phyloP scores from a whole-genome alignment of 2,329 filamentous ascomycete genomes.

The Parafenestella ontariensis region DNA sequence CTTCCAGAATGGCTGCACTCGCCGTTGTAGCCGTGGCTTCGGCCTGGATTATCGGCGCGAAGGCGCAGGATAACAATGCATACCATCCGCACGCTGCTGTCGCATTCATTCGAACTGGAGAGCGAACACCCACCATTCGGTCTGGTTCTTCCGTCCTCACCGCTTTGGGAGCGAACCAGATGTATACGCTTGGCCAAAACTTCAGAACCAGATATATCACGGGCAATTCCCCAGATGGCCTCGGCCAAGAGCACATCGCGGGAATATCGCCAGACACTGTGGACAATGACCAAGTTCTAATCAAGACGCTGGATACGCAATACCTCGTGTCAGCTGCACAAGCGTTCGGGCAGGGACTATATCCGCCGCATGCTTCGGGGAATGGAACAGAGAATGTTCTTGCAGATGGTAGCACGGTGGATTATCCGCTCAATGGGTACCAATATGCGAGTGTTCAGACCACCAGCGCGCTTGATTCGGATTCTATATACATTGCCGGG shows the following conservation, averaged over 20 bases:
- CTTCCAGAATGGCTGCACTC: constrained; percentile 36
- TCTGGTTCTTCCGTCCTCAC: constrained; percentile 53
- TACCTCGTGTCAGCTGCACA: constrained; percentile 61
- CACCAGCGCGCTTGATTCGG: constrained; percentile 54
- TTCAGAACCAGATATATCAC: constrained; percentile 62
- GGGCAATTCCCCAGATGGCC: constrained; percentile 18
- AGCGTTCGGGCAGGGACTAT: constrained; percentile 68
- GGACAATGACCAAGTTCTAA: constrained; percentile 55
- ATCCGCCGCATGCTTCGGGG: constrained; percentile 57
- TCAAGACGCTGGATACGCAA: constrained; percentile 57
- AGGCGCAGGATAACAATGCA: constrained; percentile 18
- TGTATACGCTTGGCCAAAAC: constrained; percentile 57
- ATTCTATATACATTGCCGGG: constrained; percentile 60
- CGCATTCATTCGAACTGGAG: constrained; percentile 62
- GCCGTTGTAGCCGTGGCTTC: constrained; percentile 28
- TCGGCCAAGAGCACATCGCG: constrained; percentile 36
- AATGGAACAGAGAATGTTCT: constrained; percentile 45
- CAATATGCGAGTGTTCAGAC: constrained; percentile 63
- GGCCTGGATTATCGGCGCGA: constrained; percentile 31
- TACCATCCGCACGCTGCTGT: constrained; percentile 58
- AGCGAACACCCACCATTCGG: constrained; percentile 57
- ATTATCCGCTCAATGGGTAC: constrained; percentile 62
- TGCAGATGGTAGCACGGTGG: constrained; percentile 57
- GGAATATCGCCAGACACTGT: constrained; percentile 56
- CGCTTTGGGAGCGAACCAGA: constrained; percentile 62